Evolutionary conservation across 805 yeast genomes (phyloP).

Genomic region (Cyberlindnera veronae): DNA sequence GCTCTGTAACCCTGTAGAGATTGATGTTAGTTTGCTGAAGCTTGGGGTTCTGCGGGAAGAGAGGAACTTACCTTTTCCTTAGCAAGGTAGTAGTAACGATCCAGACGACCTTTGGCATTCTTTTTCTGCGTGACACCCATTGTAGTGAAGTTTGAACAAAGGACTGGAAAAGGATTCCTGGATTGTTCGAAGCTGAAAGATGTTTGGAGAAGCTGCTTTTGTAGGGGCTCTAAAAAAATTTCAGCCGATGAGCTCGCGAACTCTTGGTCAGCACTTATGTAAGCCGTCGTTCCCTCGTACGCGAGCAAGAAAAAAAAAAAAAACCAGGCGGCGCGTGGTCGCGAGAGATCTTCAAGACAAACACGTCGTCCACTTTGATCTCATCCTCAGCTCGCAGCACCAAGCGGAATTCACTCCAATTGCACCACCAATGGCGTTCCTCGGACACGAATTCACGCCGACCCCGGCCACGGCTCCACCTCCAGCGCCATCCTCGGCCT

Average conservation of each 20-base stretch:
- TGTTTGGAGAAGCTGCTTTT: no score
- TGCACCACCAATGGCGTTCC: conserved; percentile 22
- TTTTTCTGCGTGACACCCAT: conserved; percentile 95
- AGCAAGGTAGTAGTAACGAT: conserved; percentile 92
- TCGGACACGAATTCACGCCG: conserved; percentile 47
- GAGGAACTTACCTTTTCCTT: conserved; percentile 65
- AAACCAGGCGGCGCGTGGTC: no score
- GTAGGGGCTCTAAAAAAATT: conserved; percentile 8
- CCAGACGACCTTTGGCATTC: conserved; percentile 98
- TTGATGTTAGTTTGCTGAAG: not conserved
- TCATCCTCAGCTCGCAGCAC: not conserved
- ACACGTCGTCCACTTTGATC: not conserved
- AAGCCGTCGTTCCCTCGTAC: not conserved
- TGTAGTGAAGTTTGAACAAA: not conserved
- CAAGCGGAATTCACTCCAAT: not conserved
- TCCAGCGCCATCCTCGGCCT: conserved; percentile 38
- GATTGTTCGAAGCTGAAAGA: conserved; percentile 1
- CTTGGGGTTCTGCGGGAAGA: conserved; percentile 3
- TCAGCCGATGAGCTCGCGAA: conserved; percentile 8
- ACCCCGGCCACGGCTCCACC: conserved; percentile 53
- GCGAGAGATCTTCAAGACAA: no score
- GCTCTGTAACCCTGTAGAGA: conserved; percentile 78
- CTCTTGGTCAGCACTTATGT: conserved; percentile 1
- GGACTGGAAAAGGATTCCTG: not conserved
- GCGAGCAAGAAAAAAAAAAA: not conserved